Percentiles rank a stretch among this genome's conserved stretches.
Conservation (phyloP, 1,139 yeast species). For the Scheffersomyces titani region DNA sequence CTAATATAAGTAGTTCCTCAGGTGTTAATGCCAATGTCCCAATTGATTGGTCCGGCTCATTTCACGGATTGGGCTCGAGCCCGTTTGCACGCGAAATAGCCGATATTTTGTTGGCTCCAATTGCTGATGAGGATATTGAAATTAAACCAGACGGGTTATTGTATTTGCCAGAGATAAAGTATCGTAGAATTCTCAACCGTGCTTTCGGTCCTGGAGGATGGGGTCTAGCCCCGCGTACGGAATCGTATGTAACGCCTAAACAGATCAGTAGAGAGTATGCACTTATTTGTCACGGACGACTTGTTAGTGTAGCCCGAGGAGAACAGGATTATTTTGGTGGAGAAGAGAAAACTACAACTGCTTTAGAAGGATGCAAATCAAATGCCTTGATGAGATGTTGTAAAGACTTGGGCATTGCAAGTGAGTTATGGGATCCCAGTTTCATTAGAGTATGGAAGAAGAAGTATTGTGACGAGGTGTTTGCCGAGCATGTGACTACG, state of each 20-base stretch:
- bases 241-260: conserved; percentile 66
- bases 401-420: conserved; percentile 93
- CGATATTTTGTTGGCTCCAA: conserved; percentile 57
- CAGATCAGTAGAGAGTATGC: conserved; percentile 86
- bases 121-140: conserved; percentile 75
- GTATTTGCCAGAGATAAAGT: conserved; percentile 91
- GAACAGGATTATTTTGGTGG: conserved; percentile 89
- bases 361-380: conserved; percentile 95
- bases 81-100: conserved; percentile 69
- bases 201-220: conserved; percentile 99
- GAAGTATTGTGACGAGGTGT: conserved; percentile 75
- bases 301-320: conserved; percentile 92
- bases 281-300: conserved; percentile 79
- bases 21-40: conserved; percentile 24
- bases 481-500: conserved; percentile 80
- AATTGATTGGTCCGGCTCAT: conserved; percentile 73
- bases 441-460: conserved; percentile 81
- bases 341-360: conserved; percentile 87
- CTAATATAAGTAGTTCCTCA: conserved; percentile 1
- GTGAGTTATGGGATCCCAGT: conserved; percentile 95
- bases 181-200: conserved; percentile 79
- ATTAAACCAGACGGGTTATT: conserved; percentile 93
- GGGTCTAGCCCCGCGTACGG: conserved; percentile 96
- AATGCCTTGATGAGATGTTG: conserved; percentile 98
- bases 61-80: conserved; percentile 76